phyloP scores from a whole-genome alignment of 2,329 filamentous ascomycete genomes.

The Epichloe sibirici region DNA sequence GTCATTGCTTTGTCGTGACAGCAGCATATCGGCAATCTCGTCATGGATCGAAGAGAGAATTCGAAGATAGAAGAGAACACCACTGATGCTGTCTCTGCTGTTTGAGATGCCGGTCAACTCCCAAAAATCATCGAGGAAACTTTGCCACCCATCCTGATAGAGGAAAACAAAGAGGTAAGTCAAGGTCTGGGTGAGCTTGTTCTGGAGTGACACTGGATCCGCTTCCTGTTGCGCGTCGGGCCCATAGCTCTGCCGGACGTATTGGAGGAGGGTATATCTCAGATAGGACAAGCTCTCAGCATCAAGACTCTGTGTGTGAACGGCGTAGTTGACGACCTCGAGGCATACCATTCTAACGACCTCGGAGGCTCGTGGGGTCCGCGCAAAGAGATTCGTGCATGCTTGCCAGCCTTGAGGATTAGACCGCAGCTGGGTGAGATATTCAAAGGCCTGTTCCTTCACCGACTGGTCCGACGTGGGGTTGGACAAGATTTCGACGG shows the following conservation, averaged over 20 bases:
- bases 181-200: slow-evolving; percentile 92
- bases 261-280: slow-evolving; percentile 70
- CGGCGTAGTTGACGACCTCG: slow-evolving; percentile 85
- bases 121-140: slow-evolving; percentile 84
- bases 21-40: slow-evolving; percentile 87
- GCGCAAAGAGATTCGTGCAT: slow-evolving; percentile 75
- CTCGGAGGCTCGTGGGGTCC: slow-evolving; percentile 63
- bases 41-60: slow-evolving; percentile 86
- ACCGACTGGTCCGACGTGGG: slow-evolving; percentile 62
- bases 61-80: slow-evolving; percentile 78
- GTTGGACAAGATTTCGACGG: slow-evolving; percentile 88
- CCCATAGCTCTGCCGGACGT: slow-evolving; percentile 66
- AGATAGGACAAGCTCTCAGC: slow-evolving; percentile 59
- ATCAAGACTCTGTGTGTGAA: slow-evolving; percentile 70
- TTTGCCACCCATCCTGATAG: slow-evolving; percentile 77
- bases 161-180: slow-evolving; percentile 85
- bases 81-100: slow-evolving; percentile 57
- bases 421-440: slow-evolving; percentile 63
- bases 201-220: slow-evolving; percentile 73
- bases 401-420: slow-evolving; percentile 84
- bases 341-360: slow-evolving; percentile 81
- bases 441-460: slow-evolving; percentile 74
- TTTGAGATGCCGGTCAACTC: slow-evolving; percentile 55
- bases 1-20: slow-evolving; percentile 66
- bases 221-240: slow-evolving; percentile 42